Base-by-base conservation (phyloP, 495 filamentous ascomycete genomes). In the Umbilicaria muhlenbergii region DNA sequence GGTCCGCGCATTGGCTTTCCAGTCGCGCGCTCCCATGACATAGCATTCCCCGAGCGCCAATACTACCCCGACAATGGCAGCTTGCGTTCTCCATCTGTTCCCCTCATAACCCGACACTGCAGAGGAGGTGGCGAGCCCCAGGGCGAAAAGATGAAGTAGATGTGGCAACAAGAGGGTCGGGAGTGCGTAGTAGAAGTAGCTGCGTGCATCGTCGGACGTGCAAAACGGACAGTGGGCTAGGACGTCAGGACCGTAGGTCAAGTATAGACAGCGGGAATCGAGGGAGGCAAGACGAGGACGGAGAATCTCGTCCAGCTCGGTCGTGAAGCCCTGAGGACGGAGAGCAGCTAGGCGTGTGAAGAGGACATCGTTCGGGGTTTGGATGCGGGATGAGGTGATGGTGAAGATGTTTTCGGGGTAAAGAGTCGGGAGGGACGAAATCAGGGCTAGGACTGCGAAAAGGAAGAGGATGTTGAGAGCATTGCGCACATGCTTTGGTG, bases 281-380 rank as follows among this genome's bases (percentile, higher is more conserved):
- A 80, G 60, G 31, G 74, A 80, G 4, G 65, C 73, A 51, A 95
- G 73, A 46, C 78, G 81, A 7, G 65, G 55, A 42, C 73, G 74
- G 6, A 94, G 72, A 14, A 69, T 61, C 28, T 64, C 59, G 63
- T 95, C 87, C 18, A 56, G 44, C 1, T 66, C 47, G 0, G 78
- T 84, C 14, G 87, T 69, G 24, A 57, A 46, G 36, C 53, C 49
- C 33, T 55, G 53, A 0, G 75, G 67, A 0, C 86, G 80, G 41
- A 81, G 53, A 15, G 69, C 56, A 13, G 74, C 58, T 5, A 98
- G 74, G 5, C 89, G 85, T 41, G 67, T 74, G 61, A 95, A 93
- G 56, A 98, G 72, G 34, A 89, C 78, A 56, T 94, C 83, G 32
- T 72, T 78, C 12, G 83, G 77, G 34, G 83, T 94, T 50, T 86